Evolutionary conservation across 1,284 basidiomycete genomes (phyloP).

Genomic region (Ceratobasidium sp.): DNA sequence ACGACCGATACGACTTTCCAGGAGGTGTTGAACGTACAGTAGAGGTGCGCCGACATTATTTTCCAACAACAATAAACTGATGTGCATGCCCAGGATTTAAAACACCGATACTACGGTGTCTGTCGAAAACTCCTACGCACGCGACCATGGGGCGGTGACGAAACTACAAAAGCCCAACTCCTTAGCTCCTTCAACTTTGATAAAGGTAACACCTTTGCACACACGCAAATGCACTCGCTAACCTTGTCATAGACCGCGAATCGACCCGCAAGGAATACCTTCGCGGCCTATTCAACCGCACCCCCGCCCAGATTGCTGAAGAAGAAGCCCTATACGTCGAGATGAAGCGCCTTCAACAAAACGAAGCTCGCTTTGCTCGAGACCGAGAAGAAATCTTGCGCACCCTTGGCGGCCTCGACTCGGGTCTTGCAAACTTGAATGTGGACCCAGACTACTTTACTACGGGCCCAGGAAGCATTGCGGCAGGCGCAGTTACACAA

Average conservation of each 20-base stretch:
- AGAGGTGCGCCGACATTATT: slow-evolving; percentile 66
- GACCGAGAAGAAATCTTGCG: slow-evolving; percentile 93
- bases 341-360: slow-evolving; percentile 94
- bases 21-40: slow-evolving; percentile 68
- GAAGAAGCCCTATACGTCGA: slow-evolving; percentile 97
- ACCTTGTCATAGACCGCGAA: slow-evolving; percentile 76
- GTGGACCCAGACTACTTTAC: slow-evolving; percentile 53
- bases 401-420: slow-evolving; percentile 85
- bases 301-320: slow-evolving; percentile 90
- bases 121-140: slow-evolving; percentile 90
- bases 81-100: slow-evolving; percentile 78
- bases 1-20: slow-evolving; percentile 88
- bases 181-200: slow-evolving; percentile 85
- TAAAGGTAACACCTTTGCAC: slow-evolving; percentile 67
- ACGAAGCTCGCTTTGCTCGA: slow-evolving; percentile 86
- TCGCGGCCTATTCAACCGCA: slow-evolving; percentile 84
- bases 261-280: slow-evolving; percentile 91
- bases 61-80: slow-evolving; percentile 1
- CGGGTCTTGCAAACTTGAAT: slow-evolving; percentile 79
- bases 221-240: slow-evolving; percentile 33
- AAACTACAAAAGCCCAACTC: slow-evolving; percentile 73
- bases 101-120: slow-evolving; percentile 94
- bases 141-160: slow-evolving; percentile 85
- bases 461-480: slow-evolving; percentile 45
- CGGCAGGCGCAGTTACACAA: slow-evolving; percentile 58